Evolutionary conservation across 2,329 filamentous ascomycete species (phyloP), one percentile per base, ranked within the genome.

Genomic region (Exophiala sp.): DNA sequence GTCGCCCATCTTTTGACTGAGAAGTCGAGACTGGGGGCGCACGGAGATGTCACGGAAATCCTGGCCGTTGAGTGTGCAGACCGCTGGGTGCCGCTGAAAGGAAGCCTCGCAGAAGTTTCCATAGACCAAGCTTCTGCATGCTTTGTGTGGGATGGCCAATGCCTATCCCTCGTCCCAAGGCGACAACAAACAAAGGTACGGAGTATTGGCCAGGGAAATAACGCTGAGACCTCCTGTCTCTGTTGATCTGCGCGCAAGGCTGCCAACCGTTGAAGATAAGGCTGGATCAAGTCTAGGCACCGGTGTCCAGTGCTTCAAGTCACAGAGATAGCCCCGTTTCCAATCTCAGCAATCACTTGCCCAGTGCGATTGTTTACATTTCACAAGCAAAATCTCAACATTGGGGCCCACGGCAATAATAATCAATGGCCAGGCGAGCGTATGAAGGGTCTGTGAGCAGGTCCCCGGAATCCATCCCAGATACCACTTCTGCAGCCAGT

Each of bases 331-430:
- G 41, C 41, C 24, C 24, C 24, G 41, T 29, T 20, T 18, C 41
- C 44, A 54, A 52, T 54, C 44, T 50, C 52, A 29, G 35, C 42
- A 55, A 55, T 44, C 34, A 16, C 29, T 51, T 48, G 33, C 35
- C 41, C 24, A 29, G 21, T 43, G 21, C 41, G 18, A 35, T 57
- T 59, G 57, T 59, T 59, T 57, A 57, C 50, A 52, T 54, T 44
- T 52, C 24, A 29, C 24, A 8, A 29, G 24, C 52, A 52, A 58
- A 47, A 36, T 46, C 47, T 43, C 46, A 49, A 44, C 47, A 52
- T 57, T 45, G 42, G 56, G 41, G 24, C 35, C 43, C 51, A 45
- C 41, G 29, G 54, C 54, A 55, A 29, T 29, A 29, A 18, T 18
- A 8, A 29, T 29, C 7, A 5, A 53, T 59, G 51, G 54, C 54